These are phyloP conservation scores for Neckera pumila DNA, from an alignment of 225 moss, liverwort and hornwort species.

Conservation along the genomic window DNA sequence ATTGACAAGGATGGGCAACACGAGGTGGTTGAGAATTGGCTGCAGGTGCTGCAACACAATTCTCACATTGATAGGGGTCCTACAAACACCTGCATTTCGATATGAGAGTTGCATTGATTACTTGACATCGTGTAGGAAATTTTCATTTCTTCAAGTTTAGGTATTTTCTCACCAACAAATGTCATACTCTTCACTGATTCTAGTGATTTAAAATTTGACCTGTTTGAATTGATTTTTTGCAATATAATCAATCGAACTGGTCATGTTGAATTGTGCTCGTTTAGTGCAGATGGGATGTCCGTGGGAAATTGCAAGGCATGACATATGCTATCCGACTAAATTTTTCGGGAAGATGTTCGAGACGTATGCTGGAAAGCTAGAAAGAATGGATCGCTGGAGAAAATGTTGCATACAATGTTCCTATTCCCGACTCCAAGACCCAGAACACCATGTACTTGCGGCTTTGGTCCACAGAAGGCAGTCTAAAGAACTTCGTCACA, in stretches of 20 bases:
- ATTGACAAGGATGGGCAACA: too few species aligned
- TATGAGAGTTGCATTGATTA: too few species aligned
- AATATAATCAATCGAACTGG: neutral
- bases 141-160: too few species aligned
- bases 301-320: constrained; percentile 76
- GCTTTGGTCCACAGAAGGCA: constrained; percentile 71
- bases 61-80: too few species aligned
- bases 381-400: constrained; percentile 53
- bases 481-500: constrained; percentile 52
- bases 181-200: too few species aligned
- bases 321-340: constrained; percentile 64
- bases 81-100: too few species aligned
- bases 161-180: too few species aligned
- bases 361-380: constrained; percentile 54
- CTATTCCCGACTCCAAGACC: constrained; percentile 75
- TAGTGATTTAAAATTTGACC: too few species aligned
- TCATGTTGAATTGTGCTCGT: neutral
- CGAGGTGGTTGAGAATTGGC: too few species aligned
- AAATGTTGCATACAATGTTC: constrained; percentile 74
- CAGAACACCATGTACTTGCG: constrained; percentile 79
- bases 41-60: too few species aligned
- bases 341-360: constrained; percentile 76
- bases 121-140: too few species aligned
- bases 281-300: constrained; percentile 62
- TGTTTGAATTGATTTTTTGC: neutral